Conservation (phyloP, 228 moss, liverwort and hornwort species). For the Sphagnum fallax region DNA sequence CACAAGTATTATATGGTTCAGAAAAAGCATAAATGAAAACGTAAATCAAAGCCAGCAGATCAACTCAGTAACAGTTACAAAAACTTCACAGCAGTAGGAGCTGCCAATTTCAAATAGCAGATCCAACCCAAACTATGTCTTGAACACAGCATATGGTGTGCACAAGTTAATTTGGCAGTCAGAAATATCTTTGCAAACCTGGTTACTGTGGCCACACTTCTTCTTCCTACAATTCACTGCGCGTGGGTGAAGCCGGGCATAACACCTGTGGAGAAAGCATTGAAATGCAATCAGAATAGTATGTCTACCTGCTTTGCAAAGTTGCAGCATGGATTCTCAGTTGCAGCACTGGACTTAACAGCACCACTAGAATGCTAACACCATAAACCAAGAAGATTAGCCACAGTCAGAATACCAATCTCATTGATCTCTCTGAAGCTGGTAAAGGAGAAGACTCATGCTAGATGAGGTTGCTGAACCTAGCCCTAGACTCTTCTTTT, state of each 20-base stretch:
- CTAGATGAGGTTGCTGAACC: neutral
- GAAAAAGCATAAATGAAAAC: too few relatives aligned
- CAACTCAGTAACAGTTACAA: too few relatives aligned
- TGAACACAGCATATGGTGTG: neutral
- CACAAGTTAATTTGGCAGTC: neutral
- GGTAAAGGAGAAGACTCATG: neutral
- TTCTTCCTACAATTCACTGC: constrained; percentile 68
- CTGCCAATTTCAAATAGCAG: neutral
- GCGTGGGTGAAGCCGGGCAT: constrained; percentile 57
- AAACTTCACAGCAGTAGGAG: neutral
- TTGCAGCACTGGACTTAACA: neutral
- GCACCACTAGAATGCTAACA: neutral
- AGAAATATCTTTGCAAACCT: constrained; percentile 5
- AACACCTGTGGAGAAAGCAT: constrained; percentile 31
- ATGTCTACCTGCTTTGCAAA: too few relatives aligned
- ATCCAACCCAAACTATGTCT: neutral
- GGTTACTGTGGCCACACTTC: constrained; percentile 66
- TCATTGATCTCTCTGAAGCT: neutral
- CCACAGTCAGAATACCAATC: neutral
- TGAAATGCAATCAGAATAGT: neutral
- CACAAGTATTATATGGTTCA: neutral
- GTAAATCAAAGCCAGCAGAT: too few relatives aligned
- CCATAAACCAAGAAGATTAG: neutral
- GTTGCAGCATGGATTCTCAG: too few relatives aligned
- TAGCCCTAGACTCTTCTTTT: neutral